These are phyloP conservation scores for Cercospora janseana DNA, from an alignment of 2,329 filamentous ascomycete species.

Conservation along the genomic window DNA sequence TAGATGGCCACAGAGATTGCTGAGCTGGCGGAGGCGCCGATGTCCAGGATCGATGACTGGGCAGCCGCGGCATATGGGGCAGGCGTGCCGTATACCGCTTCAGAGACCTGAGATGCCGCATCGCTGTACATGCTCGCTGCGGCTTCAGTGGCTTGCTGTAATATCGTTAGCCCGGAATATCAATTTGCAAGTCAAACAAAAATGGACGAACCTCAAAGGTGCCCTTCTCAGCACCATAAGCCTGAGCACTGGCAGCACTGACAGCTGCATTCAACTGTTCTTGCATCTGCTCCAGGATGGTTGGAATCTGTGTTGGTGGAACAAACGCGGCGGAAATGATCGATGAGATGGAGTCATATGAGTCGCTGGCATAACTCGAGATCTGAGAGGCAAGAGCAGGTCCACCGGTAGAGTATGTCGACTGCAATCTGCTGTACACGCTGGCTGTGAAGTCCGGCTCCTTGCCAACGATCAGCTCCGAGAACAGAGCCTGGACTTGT, in stretches of 20 bases:
- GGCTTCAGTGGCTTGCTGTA: constrained; percentile 53
- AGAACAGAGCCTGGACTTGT: constrained; percentile 68
- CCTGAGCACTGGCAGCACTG: constrained; percentile 56
- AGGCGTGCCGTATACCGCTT: constrained; percentile 57
- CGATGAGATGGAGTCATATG: constrained; percentile 48
- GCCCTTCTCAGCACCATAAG: constrained; percentile 58
- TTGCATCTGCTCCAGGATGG: constrained; percentile 56
- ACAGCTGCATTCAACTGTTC: constrained; percentile 59
- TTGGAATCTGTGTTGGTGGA: constrained; percentile 57
- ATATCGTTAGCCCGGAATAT: constrained; percentile 10
- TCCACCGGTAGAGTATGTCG: constrained; percentile 67
- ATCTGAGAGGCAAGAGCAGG: constrained; percentile 53
- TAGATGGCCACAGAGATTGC: constrained; percentile 59
- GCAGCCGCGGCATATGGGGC: constrained; percentile 55
- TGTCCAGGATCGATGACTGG: constrained; percentile 53
- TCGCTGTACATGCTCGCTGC: constrained; percentile 53
- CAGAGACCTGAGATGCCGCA: constrained; percentile 34
- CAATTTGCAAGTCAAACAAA: too few relatives aligned
- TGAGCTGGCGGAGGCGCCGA: constrained; percentile 54
- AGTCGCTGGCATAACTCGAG: constrained; percentile 54
- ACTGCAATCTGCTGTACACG: constrained; percentile 68
- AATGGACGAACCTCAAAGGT: constrained; percentile 45
- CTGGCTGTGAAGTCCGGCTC: constrained; percentile 81
- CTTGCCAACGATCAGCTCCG: constrained; percentile 72
- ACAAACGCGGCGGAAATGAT: constrained; percentile 54